A percentile compares a stretch with the other conserved stretches of the same genome.
These are phyloP conservation scores for Umbilicaria muhlenbergii DNA, from an alignment of 495 filamentous ascomycete genomes.

Conservation along the genomic window DNA sequence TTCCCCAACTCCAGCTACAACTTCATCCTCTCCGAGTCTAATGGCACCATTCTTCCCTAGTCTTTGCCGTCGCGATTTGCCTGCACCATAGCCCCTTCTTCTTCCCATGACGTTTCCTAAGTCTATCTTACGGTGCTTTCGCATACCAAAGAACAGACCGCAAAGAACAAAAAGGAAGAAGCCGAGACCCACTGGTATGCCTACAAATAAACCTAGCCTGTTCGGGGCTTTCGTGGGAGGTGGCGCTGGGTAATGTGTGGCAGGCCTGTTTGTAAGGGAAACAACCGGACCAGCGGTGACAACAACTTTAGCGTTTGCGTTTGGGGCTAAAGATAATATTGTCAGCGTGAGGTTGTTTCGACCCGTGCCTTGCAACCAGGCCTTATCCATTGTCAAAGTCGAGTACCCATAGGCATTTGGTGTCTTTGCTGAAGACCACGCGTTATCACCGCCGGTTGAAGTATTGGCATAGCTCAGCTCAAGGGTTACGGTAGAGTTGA, in stretches of 20 bases:
- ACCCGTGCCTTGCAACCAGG: slow-evolving; percentile 21
- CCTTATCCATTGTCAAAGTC: slow-evolving; percentile 18
- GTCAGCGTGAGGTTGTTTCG: slow-evolving; percentile 17
- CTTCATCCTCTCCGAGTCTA: no score
- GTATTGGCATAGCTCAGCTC: slow-evolving; percentile 20
- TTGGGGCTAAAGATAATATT: no score
- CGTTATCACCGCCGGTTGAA: slow-evolving; percentile 14
- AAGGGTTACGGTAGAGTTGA: slow-evolving; percentile 26
- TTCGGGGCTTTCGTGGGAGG: slow-evolving; percentile 13
- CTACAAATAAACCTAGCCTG: slow-evolving; percentile 13
- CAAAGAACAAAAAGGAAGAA: slow-evolving; percentile 4
- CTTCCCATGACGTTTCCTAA: slow-evolving; percentile 1
- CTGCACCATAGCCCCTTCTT: slow-evolving; percentile 11
- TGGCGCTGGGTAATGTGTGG: slow-evolving; percentile 16
- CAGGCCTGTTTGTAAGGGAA: slow-evolving; percentile 11
- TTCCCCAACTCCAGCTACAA: no score
- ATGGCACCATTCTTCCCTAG: not conserved
- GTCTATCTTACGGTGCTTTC: no score
- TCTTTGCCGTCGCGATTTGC: slow-evolving; percentile 10
- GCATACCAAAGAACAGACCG: no score
- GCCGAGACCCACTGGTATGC: slow-evolving; percentile 13
- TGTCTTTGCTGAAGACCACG: slow-evolving; percentile 21
- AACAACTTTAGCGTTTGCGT: no score
- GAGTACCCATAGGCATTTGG: slow-evolving; percentile 25
- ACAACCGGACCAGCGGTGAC: slow-evolving; percentile 12